Percentiles rank a stretch among this genome's conserved stretches.
These are phyloP conservation scores for Penicillium angulare DNA, from an alignment of 495 filamentous ascomycete species.

Conservation along the genomic window DNA sequence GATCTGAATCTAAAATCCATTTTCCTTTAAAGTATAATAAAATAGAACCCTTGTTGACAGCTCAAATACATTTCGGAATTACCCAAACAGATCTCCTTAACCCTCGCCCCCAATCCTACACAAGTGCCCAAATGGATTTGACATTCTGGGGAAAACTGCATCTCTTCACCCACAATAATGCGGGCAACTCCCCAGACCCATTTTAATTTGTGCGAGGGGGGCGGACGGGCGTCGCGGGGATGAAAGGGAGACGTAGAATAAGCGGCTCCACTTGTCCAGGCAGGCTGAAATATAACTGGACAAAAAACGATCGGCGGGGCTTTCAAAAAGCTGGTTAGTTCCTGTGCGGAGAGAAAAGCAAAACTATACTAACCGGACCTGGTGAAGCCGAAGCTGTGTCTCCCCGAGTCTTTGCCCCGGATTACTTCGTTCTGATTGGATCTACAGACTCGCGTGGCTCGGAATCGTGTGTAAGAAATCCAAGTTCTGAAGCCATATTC, in stretches of 20 bases:
- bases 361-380: conserved; percentile 16
- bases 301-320: conserved; percentile 14
- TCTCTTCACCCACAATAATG: background rate
- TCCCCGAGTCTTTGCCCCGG: background rate
- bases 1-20: too few species aligned
- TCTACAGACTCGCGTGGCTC: conserved; percentile 14
- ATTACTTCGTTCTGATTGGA: conserved; percentile 6
- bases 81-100: too few species aligned
- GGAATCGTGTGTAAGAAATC: background rate
- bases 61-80: too few species aligned
- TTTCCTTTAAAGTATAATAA: too few species aligned
- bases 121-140: too few species aligned
- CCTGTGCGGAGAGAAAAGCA: background rate
- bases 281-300: conserved; percentile 10
- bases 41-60: too few species aligned
- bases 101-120: too few species aligned
- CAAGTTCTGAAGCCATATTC: background rate
- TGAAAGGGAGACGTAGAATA: background rate
- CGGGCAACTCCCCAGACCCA: background rate
- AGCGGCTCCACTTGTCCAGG: conserved; percentile 1
- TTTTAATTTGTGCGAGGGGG: background rate
- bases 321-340: background rate
- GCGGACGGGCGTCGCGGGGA: background rate
- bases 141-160: background rate
- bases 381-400: conserved; percentile 16